phyloP scores from a whole-genome alignment of 1,284 basidiomycete genomes.

The Naganishia sp. region DNA sequence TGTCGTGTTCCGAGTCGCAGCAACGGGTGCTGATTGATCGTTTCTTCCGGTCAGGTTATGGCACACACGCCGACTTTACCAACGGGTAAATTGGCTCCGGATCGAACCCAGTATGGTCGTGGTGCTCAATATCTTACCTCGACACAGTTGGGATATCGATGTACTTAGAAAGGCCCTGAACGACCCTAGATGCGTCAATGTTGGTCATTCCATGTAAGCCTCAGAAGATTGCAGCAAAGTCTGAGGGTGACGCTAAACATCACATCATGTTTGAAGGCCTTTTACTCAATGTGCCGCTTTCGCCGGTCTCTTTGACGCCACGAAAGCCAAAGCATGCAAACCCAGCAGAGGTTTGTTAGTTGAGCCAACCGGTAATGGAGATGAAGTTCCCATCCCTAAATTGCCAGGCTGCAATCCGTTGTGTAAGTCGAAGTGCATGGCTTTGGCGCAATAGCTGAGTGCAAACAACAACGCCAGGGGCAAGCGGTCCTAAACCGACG shows the following conservation, averaged over 20 bases:
- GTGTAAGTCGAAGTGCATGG: constrained; percentile 31
- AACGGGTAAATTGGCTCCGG: constrained; percentile 23
- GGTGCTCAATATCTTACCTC: not conserved
- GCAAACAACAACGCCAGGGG: constrained; percentile 32
- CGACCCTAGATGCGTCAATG: constrained; percentile 37
- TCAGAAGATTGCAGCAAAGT: constrained; percentile 26
- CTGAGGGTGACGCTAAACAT: constrained; percentile 9
- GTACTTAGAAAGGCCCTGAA: constrained; percentile 41
- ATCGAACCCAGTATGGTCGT: not conserved
- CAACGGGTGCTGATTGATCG: not conserved
- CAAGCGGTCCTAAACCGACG: constrained; percentile 33
- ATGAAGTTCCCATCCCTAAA: constrained; percentile 36
- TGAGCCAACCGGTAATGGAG: constrained; percentile 38
- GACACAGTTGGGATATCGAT: constrained; percentile 40
- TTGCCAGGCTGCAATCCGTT: constrained; percentile 47
- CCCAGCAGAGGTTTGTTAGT: constrained; percentile 39
- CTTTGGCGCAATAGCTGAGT: not conserved
- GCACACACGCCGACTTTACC: constrained; percentile 44
- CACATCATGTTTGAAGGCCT: constrained; percentile 29
- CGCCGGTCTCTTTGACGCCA: constrained; percentile 34
- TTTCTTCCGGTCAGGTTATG: constrained; percentile 33
- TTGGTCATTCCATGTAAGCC: constrained; percentile 10
- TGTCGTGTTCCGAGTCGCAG: no score
- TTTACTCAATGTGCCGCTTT: constrained; percentile 40
- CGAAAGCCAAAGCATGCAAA: constrained; percentile 36